These are phyloP conservation scores for Blastobotrys indianensis DNA, from an alignment of 1,139 yeast species.

Conservation along the genomic window DNA sequence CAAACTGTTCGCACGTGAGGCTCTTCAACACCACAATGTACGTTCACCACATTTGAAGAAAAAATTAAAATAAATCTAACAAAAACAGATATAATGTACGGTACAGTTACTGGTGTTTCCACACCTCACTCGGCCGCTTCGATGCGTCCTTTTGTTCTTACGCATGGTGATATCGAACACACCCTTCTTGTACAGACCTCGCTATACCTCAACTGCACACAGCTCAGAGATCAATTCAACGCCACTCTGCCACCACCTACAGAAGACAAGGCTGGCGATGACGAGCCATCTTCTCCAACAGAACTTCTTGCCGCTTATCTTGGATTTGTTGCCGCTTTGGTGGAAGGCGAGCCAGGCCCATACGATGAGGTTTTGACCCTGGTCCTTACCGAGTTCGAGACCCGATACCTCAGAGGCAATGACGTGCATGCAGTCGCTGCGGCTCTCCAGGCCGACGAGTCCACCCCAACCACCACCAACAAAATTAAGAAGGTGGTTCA, in stretches of 20 bases:
- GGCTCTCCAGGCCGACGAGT: conserved; percentile 47
- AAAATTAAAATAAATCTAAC: background rate
- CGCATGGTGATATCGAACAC: conserved; percentile 85
- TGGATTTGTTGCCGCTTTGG: conserved; percentile 66
- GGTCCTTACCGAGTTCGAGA: conserved; percentile 76
- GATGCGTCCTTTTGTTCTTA: conserved; percentile 70
- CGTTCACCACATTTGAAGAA: background rate
- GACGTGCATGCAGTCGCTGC: conserved; percentile 92
- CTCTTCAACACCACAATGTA: background rate
- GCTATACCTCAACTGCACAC: conserved; percentile 73
- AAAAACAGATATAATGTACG: conserved; percentile 15
- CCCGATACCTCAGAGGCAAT: conserved; percentile 63
- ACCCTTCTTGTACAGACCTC: conserved; percentile 81
- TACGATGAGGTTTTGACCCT: conserved; percentile 64
- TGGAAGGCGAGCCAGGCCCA: conserved; percentile 46
- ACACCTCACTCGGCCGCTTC: conserved; percentile 45
- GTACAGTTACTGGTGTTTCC: conserved; percentile 36
- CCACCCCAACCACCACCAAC: conserved; percentile 57
- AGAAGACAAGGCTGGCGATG: conserved; percentile 78
- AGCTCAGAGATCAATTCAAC: conserved; percentile 78
- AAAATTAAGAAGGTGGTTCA: conserved; percentile 72
- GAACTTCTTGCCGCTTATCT: conserved; percentile 82
- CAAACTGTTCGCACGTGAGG: background rate
- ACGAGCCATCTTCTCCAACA: conserved; percentile 83
- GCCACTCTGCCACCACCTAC: conserved; percentile 69